Percentiles rank a stretch among this genome's conserved stretches.
phyloP scores from a whole-genome alignment of 2,329 filamentous ascomycete genomes.

The Trichoderma sp. region DNA sequence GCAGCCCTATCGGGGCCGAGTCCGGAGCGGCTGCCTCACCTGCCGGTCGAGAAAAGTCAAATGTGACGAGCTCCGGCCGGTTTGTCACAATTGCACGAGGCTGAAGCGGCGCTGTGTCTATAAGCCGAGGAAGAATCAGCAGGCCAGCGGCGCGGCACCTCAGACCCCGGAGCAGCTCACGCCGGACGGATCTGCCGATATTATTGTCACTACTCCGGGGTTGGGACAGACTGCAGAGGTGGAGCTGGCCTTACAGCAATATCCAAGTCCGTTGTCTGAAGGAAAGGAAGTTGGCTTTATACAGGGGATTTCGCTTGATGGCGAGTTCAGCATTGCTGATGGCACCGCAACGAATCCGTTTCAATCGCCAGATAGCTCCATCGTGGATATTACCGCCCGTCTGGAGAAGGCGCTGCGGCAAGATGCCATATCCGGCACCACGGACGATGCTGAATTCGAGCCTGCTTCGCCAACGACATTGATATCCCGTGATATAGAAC shows the following conservation, averaged over 20 bases:
- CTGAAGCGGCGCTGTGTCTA: slow-evolving; percentile 23
- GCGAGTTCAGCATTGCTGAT: background rate
- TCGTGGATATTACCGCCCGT: background rate
- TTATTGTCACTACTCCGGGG: background rate
- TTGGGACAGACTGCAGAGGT: background rate
- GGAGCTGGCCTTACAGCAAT: background rate
- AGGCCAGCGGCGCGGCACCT: background rate
- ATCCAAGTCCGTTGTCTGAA: slow-evolving; percentile 2
- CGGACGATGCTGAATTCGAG: background rate
- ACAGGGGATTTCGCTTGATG: background rate
- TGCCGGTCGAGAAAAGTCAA: slow-evolving; percentile 26
- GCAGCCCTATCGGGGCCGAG: slow-evolving; percentile 24
- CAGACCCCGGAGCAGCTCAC: background rate
- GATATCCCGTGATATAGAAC: slow-evolving; percentile 26
- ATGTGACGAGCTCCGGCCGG: slow-evolving; percentile 24
- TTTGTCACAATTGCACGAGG: slow-evolving; percentile 23
- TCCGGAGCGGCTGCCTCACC: slow-evolving; percentile 26
- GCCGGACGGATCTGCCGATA: background rate
- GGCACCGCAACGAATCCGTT: background rate
- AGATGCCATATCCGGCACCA: background rate
- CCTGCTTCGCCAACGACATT: slow-evolving; percentile 17
- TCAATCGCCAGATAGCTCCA: background rate
- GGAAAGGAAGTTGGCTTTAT: background rate
- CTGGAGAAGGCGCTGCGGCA: background rate
- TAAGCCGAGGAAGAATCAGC: slow-evolving; percentile 15